Conservation (phyloP, 345 rosid species). For the Erodium maritimum region DNA sequence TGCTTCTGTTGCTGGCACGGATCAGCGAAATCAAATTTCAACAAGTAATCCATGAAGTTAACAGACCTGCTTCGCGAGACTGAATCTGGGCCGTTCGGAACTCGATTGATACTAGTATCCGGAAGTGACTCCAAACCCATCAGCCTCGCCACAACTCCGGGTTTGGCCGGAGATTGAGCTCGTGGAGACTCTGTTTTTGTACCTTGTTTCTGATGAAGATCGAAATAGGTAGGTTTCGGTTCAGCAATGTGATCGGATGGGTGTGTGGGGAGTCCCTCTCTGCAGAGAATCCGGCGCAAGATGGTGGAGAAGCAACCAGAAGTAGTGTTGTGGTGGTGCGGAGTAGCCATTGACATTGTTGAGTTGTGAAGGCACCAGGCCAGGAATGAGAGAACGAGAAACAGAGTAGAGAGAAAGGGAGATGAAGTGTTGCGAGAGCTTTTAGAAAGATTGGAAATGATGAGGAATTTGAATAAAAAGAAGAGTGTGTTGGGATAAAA, state of each 20-base stretch:
- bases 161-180: slow-evolving; percentile 14
- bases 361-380: slow-evolving; percentile 1
- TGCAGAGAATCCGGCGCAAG: slow-evolving; percentile 50
- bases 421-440: too few relatives aligned
- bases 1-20: slow-evolving; percentile 23
- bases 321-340: slow-evolving; percentile 11
- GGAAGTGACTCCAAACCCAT: slow-evolving; percentile 78
- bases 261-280: slow-evolving; percentile 58
- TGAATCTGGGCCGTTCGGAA: slow-evolving; percentile 28
- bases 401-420: neutral
- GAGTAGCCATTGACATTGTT: slow-evolving; percentile 31
- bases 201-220: slow-evolving; percentile 10
- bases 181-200: slow-evolving; percentile 14
- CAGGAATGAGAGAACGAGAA: neutral
- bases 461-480: too few relatives aligned
- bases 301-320: slow-evolving; percentile 60
- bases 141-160: slow-evolving; percentile 71
- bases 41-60: slow-evolving; percentile 73
- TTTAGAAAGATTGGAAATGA: too few relatives aligned
- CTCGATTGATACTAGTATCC: slow-evolving; percentile 19
- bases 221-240: slow-evolving; percentile 5
- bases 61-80: slow-evolving; percentile 71
- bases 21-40: slow-evolving; percentile 25
- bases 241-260: slow-evolving; percentile 36
- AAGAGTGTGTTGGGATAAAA: too few relatives aligned